phyloP scores from a whole-genome alignment of 2,329 filamentous ascomycete genomes.

The Neonectria hederae region DNA sequence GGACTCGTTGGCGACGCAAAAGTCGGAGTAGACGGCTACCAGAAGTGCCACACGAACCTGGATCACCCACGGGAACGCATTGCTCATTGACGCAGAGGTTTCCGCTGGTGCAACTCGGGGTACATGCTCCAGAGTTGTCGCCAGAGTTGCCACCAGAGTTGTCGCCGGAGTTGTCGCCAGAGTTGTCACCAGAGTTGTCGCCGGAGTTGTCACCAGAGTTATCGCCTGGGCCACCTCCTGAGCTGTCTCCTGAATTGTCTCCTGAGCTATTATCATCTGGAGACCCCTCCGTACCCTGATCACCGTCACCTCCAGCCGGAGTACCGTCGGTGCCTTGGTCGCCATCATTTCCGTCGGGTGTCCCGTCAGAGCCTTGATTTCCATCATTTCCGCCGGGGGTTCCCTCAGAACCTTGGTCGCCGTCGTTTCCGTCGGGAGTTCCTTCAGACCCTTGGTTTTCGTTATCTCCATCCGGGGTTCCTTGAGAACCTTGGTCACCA shows the following conservation, averaged over 20 bases:
- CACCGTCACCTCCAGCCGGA: neutral
- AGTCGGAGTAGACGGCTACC: neutral
- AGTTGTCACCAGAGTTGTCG: no score
- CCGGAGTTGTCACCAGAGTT: no score
- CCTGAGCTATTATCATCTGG: neutral
- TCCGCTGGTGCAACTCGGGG: slow-evolving; percentile 9
- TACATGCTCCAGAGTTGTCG: slow-evolving; percentile 5
- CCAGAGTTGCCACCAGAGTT: neutral
- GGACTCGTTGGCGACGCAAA: slow-evolving; percentile 13
- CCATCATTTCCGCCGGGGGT: neutral
- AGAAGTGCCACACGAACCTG: slow-evolving; percentile 14
- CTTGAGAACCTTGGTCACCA: neutral
- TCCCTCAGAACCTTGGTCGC: neutral
- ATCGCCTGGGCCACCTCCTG: no score
- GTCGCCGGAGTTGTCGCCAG: no score
- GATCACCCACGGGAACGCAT: slow-evolving; percentile 18
- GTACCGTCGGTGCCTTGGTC: neutral
- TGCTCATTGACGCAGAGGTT: slow-evolving; percentile 17
- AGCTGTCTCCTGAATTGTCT: neutral
- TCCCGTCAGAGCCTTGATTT: neutral
- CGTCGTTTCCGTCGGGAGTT: neutral
- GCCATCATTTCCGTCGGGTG: no score
- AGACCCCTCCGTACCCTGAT: neutral
- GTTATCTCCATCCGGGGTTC: neutral
- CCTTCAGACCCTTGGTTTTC: neutral